These are phyloP conservation scores for Serendipita indica DNA, from an alignment of 768 basidiomycete species.

Conservation along the genomic window DNA sequence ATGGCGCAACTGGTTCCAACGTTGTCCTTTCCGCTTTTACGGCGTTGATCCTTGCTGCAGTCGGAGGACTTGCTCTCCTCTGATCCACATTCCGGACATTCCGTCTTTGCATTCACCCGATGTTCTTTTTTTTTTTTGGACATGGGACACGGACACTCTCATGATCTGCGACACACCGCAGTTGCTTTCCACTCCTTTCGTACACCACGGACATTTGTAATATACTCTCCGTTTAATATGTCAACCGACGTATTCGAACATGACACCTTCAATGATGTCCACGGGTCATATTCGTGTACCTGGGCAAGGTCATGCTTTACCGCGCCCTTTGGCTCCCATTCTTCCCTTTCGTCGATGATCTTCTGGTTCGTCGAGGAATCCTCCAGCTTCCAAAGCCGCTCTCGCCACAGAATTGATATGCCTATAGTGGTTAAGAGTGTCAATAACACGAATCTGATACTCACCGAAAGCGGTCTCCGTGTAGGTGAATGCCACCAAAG, in stretches of 20 bases:
- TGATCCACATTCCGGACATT: not conserved
- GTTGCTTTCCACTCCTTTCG: no score
- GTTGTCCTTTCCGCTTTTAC: not conserved
- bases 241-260: no score
- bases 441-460: not conserved
- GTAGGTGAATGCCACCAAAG: slow-evolving; percentile 84
- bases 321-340: not conserved
- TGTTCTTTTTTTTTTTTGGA: no score
- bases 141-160: no score
- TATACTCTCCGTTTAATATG: no score
- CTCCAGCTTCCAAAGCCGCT: slow-evolving; percentile 75
- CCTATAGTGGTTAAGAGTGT: slow-evolving; percentile 23
- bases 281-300: no score
- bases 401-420: slow-evolving; percentile 94
- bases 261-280: no score
- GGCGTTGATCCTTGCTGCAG: not conserved
- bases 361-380: slow-evolving; percentile 53
- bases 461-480: slow-evolving; percentile 65
- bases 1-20: not conserved
- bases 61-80: not conserved
- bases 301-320: not conserved
- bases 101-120: no score
- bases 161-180: no score
- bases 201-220: no score
- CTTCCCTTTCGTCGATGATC: slow-evolving; percentile 11